A percentile compares a stretch with the other conserved stretches of the same genome.
These are phyloP conservation scores for Gaeumannomyces sp. DNA, from an alignment of 2,329 filamentous ascomycete species.

Conservation along the genomic window DNA sequence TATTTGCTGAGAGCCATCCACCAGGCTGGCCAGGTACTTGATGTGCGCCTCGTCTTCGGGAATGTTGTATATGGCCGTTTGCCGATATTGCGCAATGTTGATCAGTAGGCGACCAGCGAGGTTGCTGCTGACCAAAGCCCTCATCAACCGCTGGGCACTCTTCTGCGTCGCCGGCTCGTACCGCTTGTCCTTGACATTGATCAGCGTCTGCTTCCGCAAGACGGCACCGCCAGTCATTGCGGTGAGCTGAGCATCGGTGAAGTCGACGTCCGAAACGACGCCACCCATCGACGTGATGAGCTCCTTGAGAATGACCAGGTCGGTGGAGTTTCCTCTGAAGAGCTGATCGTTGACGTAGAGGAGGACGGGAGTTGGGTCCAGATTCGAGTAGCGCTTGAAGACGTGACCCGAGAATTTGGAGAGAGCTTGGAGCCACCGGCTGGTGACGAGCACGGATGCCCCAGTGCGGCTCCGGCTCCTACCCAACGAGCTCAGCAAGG, in stretches of 20 bases:
- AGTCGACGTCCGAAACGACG: slow-evolving; percentile 77
- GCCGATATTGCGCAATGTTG: slow-evolving; percentile 82
- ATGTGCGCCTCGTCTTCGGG: slow-evolving; percentile 71
- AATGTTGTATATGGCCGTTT: slow-evolving; percentile 74
- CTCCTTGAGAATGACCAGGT: slow-evolving; percentile 86
- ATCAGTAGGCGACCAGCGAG: slow-evolving; percentile 81
- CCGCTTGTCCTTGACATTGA: slow-evolving; percentile 74
- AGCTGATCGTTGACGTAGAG: slow-evolving; percentile 87
- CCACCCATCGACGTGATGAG: slow-evolving; percentile 91
- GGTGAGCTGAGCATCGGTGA: slow-evolving; percentile 80
- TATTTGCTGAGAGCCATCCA: slow-evolving; percentile 84
- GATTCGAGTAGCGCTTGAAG: slow-evolving; percentile 76
- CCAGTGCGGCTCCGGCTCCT: slow-evolving; percentile 57
- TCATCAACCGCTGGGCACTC: slow-evolving; percentile 74
- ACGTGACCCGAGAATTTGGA: slow-evolving; percentile 88
- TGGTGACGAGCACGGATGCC: slow-evolving; percentile 65
- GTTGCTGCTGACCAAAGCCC: slow-evolving; percentile 68
- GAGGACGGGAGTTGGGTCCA: slow-evolving; percentile 78
- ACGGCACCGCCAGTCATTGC: slow-evolving; percentile 83
- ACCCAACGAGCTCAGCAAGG: slow-evolving; percentile 67
- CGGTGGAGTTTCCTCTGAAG: slow-evolving; percentile 74
- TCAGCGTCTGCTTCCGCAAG: slow-evolving; percentile 72
- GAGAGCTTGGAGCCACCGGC: slow-evolving; percentile 84
- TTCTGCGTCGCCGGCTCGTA: slow-evolving; percentile 57
- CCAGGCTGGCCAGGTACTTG: slow-evolving; percentile 80